phyloP scores from a whole-genome alignment of 495 filamentous ascomycete species.

The Neurospora sp. region DNA sequence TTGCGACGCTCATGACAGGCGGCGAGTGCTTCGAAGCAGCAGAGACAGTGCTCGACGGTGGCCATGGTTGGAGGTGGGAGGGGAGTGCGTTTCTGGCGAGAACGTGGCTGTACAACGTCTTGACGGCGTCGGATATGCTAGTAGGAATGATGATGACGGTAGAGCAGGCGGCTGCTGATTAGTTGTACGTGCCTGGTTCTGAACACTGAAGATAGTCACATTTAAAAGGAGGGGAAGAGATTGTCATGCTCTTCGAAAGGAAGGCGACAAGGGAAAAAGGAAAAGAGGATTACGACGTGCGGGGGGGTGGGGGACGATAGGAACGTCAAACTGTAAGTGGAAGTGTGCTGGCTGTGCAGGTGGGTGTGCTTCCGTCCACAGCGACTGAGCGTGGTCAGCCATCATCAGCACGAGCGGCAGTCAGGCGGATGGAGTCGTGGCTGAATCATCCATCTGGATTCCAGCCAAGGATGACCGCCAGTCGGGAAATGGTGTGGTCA shows the following conservation, averaged over 20 bases:
- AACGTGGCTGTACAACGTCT: background rate
- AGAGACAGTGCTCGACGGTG: conserved; percentile 71
- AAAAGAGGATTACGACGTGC: background rate
- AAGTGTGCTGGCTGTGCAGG: background rate
- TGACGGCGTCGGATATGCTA: conserved; percentile 1
- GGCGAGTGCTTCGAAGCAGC: conserved; percentile 80
- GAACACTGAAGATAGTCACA: background rate
- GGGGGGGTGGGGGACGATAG: background rate
- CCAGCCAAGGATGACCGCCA: background rate
- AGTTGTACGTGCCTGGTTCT: background rate
- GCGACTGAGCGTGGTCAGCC: background rate
- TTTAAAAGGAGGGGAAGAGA: background rate
- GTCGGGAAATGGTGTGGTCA: background rate
- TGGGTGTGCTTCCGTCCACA: background rate
- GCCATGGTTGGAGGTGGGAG: conserved; percentile 51
- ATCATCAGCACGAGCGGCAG: background rate
- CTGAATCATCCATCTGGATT: background rate
- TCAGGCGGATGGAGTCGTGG: background rate
- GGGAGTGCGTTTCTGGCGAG: background rate
- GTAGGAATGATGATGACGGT: background rate
- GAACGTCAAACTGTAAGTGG: background rate
- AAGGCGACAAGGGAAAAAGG: background rate
- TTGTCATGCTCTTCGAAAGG: background rate
- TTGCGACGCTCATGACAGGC: conserved; percentile 35
- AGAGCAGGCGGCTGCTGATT: background rate